Base-by-base conservation (phyloP, 2,329 filamentous ascomycete genomes). In the Monosporascus sp. region DNA sequence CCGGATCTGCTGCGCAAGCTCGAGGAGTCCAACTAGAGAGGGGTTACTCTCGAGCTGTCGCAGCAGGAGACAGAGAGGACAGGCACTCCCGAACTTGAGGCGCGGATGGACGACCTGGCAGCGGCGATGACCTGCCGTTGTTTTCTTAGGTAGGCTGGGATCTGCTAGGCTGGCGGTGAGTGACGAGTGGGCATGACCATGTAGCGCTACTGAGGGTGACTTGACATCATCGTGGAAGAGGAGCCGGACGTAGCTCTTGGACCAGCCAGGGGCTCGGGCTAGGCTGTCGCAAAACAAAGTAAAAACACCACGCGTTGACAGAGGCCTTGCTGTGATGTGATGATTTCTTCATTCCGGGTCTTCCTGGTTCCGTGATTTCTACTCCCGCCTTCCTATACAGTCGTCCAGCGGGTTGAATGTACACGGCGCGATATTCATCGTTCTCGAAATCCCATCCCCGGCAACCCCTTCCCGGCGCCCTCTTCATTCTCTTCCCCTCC, bases 1-100 rank as follows among this genome's bases (percentile, higher is more conserved):
- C 88, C 91, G 11, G 75, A 79, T 35, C 75, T 83, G 58, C 65
- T 84, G 61, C 72, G 79, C 57, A 84, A 80, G 64, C 68, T 82
- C 60, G 81, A 84, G 64, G 80, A 83, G 62, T 72, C 79, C 61
- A 72, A 72, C 47, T 78, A 76, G 66, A 63, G 57, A 50, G 51
- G 52, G 63, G 61, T 26, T 17, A 26, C 48, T 22, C 20, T 38
- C 38, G 40, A 37, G 46, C 43, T 45, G 19, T 17, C 43, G 43
- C 17, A 17, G 43, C 43, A 22, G 43, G 14, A 46, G 38, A 20
- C 6, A 5, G 40, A 14, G 40, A 49, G 8, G 17, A 43, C n/a
- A 14, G 45, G 37, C 17, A 27, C 7, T 24, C 40, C 19, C 19
- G 40, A 43, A 43, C 19, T 43, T 43, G 40, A 14, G 40, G 19